A percentile compares a stretch with the other conserved stretches of the same genome.
Conservation (phyloP, 441 rosid species). For the Rhodomyrtus psidioides region DNA sequence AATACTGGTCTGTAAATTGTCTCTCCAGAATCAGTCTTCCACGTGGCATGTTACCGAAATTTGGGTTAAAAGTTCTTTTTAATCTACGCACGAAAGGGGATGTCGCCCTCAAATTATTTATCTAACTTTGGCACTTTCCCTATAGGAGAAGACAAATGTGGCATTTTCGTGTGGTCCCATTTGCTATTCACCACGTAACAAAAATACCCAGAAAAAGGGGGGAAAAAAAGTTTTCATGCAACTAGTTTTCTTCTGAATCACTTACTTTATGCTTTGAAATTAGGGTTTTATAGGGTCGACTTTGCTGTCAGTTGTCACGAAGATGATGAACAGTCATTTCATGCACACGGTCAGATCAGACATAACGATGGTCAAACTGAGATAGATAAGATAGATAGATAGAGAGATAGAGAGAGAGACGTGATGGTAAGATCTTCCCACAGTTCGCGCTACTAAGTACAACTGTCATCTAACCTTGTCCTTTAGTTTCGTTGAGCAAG, state of each 20-base stretch:
- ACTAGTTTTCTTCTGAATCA: not conserved
- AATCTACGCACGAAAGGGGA: not conserved
- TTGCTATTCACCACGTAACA: not conserved
- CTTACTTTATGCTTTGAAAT: not conserved
- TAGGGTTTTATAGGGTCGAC: not conserved
- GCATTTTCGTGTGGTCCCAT: not conserved
- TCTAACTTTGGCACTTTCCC: not conserved
- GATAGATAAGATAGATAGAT: not conserved
- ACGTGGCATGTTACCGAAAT: not conserved
- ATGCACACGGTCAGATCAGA: not conserved
- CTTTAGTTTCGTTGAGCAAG: not conserved
- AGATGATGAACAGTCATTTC: not conserved
- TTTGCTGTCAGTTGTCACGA: not conserved
- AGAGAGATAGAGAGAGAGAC: not conserved
- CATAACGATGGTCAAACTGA: not conserved
- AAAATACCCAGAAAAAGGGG: not conserved
- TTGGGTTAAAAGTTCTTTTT: not conserved
- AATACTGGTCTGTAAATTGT: not conserved
- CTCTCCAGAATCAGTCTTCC: not conserved
- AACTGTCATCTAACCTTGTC: not conserved
- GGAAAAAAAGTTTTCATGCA: not conserved
- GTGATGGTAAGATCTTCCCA: conserved; percentile 13
- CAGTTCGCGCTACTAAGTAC: not conserved
- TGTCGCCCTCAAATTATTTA: not conserved
- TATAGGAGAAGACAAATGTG: not conserved